Evolutionary conservation across 345 rosid species (phyloP), one percentile per base, ranked within the genome.

Genomic region (Moringa oleifera): DNA sequence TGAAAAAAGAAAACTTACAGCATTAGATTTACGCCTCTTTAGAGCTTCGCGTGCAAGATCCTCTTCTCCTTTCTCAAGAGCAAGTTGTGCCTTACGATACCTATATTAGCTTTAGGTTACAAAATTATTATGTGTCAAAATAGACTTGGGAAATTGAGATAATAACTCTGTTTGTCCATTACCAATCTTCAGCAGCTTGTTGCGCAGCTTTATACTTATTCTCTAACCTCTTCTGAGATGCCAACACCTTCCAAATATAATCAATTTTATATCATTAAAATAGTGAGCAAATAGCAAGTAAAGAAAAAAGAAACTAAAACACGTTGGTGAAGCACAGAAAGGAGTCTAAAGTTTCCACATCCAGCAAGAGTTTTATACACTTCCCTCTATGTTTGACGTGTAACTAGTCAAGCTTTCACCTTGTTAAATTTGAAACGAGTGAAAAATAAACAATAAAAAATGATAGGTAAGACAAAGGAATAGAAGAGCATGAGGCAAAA

Each of bases 1-100:
- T 7, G 37, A 15, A 49, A 56, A 22, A 65, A 36, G 23, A 6
- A 25, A 52, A 59, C 91, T 81, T 77, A 88, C 95, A 24, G 87
- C 79, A 81, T 64, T 80, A 51, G 91, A 78, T 72, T 88, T 88
- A 20, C 95, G 89, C 67, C 95, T 80, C 77, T 88, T 88, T 25
- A 88, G 87, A 47, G 91, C 91, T 75, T 85, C 95, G 51, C 95
- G 89, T 62, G 95, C 95, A 58, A 88, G 91, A 80, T 83, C 91
- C 75, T 88, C 95, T 46, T 88, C 87, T 54, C 95, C 95, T 73
- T 79, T 88, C 50, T 80, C 77, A 62, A 88, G 91, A 70, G 95
- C 91, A 54, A 88, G 74, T 53, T 88, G 91, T 64, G 91, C 95
- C 69, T 77, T 85, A 5, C 86, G 87, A 58, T 88, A 88, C 95